These are phyloP conservation scores for Chaetomium strumarium DNA, from an alignment of 2,329 filamentous ascomycete species.

Conservation along the genomic window DNA sequence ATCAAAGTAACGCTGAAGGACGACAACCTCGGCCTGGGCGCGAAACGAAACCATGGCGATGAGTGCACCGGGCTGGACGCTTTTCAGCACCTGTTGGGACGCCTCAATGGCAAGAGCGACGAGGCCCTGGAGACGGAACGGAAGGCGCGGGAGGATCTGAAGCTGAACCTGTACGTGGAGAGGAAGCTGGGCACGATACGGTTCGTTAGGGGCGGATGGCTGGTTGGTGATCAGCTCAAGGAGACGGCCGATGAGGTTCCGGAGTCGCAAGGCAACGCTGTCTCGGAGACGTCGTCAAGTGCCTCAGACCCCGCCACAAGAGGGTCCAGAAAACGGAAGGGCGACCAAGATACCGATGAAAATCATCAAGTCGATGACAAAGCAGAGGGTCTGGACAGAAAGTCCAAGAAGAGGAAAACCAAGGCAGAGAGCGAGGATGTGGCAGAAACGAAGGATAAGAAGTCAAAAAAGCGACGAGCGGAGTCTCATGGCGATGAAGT, in stretches of 20 bases:
- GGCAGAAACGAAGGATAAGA: conserved; percentile 31
- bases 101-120: conserved; percentile 82
- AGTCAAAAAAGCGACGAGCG: conserved; percentile 45
- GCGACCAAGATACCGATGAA: conserved; percentile 17
- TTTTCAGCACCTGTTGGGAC: conserved; percentile 78
- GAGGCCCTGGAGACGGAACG: conserved; percentile 65
- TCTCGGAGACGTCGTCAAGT: conserved; percentile 13
- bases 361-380: conserved; percentile 21
- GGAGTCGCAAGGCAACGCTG: conserved; percentile 3
- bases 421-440: conserved; percentile 16
- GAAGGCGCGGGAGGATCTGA: conserved; percentile 60
- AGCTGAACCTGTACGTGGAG: conserved; percentile 67
- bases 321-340: conserved; percentile 27
- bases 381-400: conserved; percentile 38
- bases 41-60: conserved; percentile 66
- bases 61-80: conserved; percentile 80
- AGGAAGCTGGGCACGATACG: conserved; percentile 73
- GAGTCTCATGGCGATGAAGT: conserved; percentile 31
- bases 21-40: conserved; percentile 84
- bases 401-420: conserved; percentile 48
- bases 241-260: conserved; percentile 33
- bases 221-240: conserved; percentile 52
- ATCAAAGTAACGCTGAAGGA: conserved; percentile 84
- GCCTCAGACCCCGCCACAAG: conserved; percentile 22
- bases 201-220: conserved; percentile 80